Percentiles rank a stretch among this genome's conserved stretches.
phyloP scores from a whole-genome alignment of 768 basidiomycete genomes.

The Termitomyces sp. region DNA sequence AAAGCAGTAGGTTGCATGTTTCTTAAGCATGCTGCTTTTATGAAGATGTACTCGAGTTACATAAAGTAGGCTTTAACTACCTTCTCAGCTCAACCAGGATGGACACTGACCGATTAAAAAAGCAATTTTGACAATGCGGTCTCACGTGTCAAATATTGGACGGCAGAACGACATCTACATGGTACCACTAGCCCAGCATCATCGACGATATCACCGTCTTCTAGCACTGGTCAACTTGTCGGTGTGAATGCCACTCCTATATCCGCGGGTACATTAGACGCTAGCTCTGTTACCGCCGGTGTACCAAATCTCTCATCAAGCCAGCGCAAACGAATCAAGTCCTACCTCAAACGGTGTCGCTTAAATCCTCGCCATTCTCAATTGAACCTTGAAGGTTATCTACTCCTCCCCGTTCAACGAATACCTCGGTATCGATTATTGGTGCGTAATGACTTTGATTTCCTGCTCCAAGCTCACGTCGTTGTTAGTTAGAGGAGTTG shows the following conservation, averaged over 20 bases:
- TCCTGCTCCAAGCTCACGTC: background rate
- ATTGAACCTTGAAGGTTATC: slow-evolving; percentile 88
- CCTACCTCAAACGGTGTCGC: slow-evolving; percentile 87
- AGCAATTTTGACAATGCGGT: slow-evolving; percentile 95
- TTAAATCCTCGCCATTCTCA: slow-evolving; percentile 89
- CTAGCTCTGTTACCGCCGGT: slow-evolving; percentile 31
- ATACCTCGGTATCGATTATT: slow-evolving; percentile 95
- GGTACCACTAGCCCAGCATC: slow-evolving; percentile 32
- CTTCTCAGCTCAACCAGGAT: slow-evolving; percentile 5
- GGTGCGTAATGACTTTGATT: slow-evolving; percentile 40
- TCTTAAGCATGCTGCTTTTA: slow-evolving; percentile 91
- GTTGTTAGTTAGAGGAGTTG: slow-evolving; percentile 74
- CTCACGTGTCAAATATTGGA: slow-evolving; percentile 85
- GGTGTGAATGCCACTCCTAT: slow-evolving; percentile 50
- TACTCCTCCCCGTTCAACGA: slow-evolving; percentile 92
- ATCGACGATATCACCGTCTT: slow-evolving; percentile 48
- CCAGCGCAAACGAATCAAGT: slow-evolving; percentile 84
- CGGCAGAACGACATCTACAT: slow-evolving; percentile 44
- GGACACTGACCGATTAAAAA: background rate
- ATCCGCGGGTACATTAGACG: slow-evolving; percentile 37
- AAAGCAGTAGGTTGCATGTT: slow-evolving; percentile 85
- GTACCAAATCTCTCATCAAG: slow-evolving; percentile 61
- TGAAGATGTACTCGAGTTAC: slow-evolving; percentile 98
- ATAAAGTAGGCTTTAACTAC: slow-evolving; percentile 70
- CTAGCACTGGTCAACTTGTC: slow-evolving; percentile 57